These are phyloP conservation scores for Primulina huaijiensis DNA, from an alignment of 257 asterid species.

Conservation along the genomic window DNA sequence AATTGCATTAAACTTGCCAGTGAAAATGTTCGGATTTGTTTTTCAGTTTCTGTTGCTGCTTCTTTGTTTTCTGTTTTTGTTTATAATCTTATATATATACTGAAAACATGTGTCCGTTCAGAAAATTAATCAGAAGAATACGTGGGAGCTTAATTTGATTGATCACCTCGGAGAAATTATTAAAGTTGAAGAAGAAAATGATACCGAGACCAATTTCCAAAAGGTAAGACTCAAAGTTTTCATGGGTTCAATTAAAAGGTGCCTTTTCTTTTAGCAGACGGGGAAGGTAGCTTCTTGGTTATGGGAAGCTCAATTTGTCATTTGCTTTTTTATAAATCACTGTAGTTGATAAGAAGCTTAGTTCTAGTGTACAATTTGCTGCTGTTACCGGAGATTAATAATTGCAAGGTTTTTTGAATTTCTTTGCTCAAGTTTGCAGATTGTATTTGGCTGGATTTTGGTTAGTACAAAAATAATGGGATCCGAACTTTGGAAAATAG, in stretches of 20 bases:
- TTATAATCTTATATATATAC: no score
- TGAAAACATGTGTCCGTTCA: background rate
- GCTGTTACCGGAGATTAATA: constrained; percentile 5
- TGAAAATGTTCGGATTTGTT: constrained; percentile 58
- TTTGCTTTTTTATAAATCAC: background rate
- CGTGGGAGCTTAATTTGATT: background rate
- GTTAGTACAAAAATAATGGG: background rate
- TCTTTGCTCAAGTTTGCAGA: background rate
- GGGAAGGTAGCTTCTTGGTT: background rate
- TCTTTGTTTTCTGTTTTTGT: background rate
- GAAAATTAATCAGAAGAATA: background rate
- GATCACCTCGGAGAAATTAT: background rate
- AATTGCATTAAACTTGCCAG: constrained; percentile 96
- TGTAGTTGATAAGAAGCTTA: background rate
- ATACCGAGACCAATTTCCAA: background rate
- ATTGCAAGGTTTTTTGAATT: background rate
- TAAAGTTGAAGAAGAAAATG: background rate
- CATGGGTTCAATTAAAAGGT: no score
- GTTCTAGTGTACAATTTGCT: constrained; percentile 1
- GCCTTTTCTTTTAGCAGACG: no score
- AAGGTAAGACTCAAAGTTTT: background rate
- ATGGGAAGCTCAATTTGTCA: background rate
- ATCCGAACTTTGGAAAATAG: constrained; percentile 2
- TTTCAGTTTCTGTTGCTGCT: background rate
- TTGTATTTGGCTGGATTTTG: constrained; percentile 7